A percentile compares a stretch with the other conserved stretches of the same genome.
Conservation (phyloP, 176 grass and related monocot species). For the Cenchrus americanus region DNA sequence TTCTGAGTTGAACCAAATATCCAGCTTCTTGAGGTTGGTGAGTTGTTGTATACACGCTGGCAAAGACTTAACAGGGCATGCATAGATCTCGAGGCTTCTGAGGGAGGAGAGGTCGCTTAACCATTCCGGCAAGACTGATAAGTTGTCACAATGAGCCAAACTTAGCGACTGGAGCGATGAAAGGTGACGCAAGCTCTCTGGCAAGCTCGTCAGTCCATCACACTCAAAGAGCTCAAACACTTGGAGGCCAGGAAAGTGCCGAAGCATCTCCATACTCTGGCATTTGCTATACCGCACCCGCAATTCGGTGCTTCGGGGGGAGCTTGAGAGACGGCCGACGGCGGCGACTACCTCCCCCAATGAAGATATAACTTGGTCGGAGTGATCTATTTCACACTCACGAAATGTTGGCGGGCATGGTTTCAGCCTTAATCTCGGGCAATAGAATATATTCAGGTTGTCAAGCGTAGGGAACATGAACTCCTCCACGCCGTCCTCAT, state of each 20-base stretch:
- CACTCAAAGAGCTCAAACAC: neutral
- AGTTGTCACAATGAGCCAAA: accelerated
- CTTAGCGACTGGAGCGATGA: neutral
- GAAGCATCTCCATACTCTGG: neutral
- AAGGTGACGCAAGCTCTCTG: neutral
- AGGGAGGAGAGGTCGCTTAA: neutral
- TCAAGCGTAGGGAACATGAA: constrained; percentile 17
- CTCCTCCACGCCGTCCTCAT: neutral
- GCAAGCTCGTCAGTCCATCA: neutral
- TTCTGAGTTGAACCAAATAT: accelerated
- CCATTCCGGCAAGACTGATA: neutral
- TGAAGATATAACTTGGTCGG: neutral
- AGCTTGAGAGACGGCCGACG: neutral
- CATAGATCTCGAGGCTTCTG: neutral
- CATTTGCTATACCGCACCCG: accelerated
- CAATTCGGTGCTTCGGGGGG: neutral
- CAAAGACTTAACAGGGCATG: neutral
- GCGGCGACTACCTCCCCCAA: neutral
- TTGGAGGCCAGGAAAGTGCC: neutral
- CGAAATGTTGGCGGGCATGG: neutral
- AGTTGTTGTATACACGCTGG: neutral
- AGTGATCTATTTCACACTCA: accelerated
- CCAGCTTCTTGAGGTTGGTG: neutral
- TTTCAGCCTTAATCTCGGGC: neutral
- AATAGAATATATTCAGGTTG: accelerated